Evolutionary conservation across 1,284 basidiomycete genomes (phyloP).

Genomic region (Heterobasidion occidentale): DNA sequence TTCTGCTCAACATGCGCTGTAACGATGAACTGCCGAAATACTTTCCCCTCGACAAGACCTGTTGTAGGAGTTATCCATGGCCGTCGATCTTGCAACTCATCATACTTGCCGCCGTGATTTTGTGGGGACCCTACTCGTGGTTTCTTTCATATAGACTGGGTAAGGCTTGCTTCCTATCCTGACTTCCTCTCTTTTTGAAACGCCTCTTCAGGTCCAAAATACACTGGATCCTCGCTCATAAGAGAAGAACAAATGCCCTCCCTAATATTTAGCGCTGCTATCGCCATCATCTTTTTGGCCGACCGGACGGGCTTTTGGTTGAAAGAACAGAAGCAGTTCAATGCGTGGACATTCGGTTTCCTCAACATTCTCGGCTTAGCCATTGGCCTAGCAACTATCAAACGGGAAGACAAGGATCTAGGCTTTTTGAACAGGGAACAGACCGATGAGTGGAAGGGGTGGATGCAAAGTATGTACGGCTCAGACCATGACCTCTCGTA

Average conservation of each 20-base stretch:
- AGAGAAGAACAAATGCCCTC: constrained; percentile 32
- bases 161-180: constrained; percentile 7
- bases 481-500: constrained; percentile 3
- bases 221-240: constrained; percentile 25
- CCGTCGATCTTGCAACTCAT: constrained; percentile 56
- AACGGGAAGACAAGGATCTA: constrained; percentile 69
- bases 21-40: constrained; percentile 66
- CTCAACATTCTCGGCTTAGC: constrained; percentile 47
- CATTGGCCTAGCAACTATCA: constrained; percentile 58
- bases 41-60: constrained; percentile 75
- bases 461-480: constrained; percentile 79
- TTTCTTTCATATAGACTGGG: constrained; percentile 29
- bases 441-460: constrained; percentile 93
- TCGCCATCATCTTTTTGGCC: constrained; percentile 65
- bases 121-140: constrained; percentile 50
- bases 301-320: constrained; percentile 80
- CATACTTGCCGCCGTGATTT: constrained; percentile 41
- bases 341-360: constrained; percentile 57
- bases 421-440: constrained; percentile 87
- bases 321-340: constrained; percentile 83
- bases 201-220: not conserved
- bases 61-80: constrained; percentile 71
- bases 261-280: constrained; percentile 57
- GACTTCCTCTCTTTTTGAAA: constrained; percentile 5
- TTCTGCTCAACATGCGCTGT: constrained; percentile 78